Evolutionary conservation across 2,329 filamentous ascomycete genomes (phyloP).

Genomic region (Thermomyces lanuginosus): DNA sequence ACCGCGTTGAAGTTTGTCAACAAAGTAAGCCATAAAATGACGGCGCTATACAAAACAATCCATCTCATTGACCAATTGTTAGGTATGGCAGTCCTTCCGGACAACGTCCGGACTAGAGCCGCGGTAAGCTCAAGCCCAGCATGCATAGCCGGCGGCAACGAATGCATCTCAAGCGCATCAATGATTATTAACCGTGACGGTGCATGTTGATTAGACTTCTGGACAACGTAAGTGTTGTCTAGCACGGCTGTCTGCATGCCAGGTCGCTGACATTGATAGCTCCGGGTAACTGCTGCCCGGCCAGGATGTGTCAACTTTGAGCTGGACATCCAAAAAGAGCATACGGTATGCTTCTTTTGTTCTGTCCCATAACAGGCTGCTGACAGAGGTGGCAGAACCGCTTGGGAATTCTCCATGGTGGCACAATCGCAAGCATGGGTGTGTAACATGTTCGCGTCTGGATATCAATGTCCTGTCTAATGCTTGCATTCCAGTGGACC

Average conservation of each 20-base stretch:
- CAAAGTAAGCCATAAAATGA: conserved; percentile 35
- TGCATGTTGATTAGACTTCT: conserved; percentile 14
- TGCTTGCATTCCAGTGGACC: conserved; percentile 44
- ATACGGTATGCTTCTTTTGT: conserved; percentile 35
- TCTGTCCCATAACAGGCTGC: neutral
- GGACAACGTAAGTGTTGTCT: conserved; percentile 22
- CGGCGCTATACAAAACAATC: neutral
- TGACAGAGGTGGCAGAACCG: conserved; percentile 38
- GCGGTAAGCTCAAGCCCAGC: conserved; percentile 40
- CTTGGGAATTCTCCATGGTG: conserved; percentile 49
- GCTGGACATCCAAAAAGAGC: conserved; percentile 46
- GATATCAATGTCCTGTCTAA: too few species aligned
- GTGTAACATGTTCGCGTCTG: conserved; percentile 6
- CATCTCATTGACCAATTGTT: conserved; percentile 10
- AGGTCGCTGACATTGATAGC: conserved; percentile 24
- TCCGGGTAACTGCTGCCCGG: conserved; percentile 43
- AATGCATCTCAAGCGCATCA: neutral
- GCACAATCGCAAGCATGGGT: conserved; percentile 48
- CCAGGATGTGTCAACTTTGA: conserved; percentile 50
- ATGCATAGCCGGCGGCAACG: too few species aligned
- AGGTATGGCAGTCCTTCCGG: conserved; percentile 79
- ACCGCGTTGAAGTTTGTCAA: conserved; percentile 46
- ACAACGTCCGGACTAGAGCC: conserved; percentile 76
- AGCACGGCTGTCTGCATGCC: conserved; percentile 1
- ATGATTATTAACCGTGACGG: neutral